Conservation (phyloP, 78 protist genomes). For the Speleostelium caveatum region DNA sequence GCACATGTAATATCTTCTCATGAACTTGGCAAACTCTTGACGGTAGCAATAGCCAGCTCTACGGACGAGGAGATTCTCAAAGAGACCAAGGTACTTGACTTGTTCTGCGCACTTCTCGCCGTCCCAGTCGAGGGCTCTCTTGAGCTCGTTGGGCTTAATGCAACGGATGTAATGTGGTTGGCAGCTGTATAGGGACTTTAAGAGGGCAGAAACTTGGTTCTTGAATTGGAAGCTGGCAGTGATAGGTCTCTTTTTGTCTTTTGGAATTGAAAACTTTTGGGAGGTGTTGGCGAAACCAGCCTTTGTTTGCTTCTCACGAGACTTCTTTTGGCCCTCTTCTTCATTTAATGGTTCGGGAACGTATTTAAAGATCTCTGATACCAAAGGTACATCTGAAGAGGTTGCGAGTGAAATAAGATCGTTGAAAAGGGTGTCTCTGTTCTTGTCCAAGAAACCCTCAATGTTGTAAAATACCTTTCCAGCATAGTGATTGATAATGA, state of each 20-base stretch:
- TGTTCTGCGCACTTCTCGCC: conserved; percentile 46
- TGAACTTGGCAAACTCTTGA: conserved; percentile 84
- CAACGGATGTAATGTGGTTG: conserved; percentile 81
- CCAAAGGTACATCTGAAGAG: background rate
- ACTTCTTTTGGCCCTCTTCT: conserved; percentile 17
- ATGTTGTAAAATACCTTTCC: conserved; percentile 86
- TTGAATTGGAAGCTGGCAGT: conserved; percentile 89
- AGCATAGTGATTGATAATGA: conserved; percentile 84
- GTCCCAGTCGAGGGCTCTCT: conserved; percentile 65
- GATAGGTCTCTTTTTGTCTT: conserved; percentile 80
- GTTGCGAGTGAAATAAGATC: conserved; percentile 59
- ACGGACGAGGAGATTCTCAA: conserved; percentile 89
- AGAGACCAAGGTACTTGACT: conserved; percentile 90
- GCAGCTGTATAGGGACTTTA: conserved; percentile 65
- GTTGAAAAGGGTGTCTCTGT: conserved; percentile 87
- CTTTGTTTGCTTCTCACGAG: conserved; percentile 16
- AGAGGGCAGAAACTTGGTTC: conserved; percentile 59
- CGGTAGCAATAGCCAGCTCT: conserved; percentile 95
- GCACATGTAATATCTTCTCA: conserved; percentile 87
- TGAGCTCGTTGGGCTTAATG: conserved; percentile 77
- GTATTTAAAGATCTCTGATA: conserved; percentile 43
- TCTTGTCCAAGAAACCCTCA: conserved; percentile 92
- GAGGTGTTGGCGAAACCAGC: conserved; percentile 52
- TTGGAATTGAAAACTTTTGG: conserved; percentile 36
- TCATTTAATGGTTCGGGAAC: conserved; percentile 3